Evolutionary conservation across 306 rosid genomes (phyloP).

Genomic region (Lithocarpus polystachyus): DNA sequence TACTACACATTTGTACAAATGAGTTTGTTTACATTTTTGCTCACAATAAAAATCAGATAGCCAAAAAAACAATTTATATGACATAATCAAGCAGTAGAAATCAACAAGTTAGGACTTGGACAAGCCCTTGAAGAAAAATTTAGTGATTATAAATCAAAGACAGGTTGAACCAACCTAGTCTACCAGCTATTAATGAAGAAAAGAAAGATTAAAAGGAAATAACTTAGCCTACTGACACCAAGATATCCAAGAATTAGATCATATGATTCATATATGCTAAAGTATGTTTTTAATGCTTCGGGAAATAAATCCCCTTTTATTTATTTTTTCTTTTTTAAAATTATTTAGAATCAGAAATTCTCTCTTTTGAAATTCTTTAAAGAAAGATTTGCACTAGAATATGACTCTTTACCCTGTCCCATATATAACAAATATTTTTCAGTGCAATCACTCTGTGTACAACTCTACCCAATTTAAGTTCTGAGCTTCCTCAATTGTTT

Average conservation of each 20-base stretch:
- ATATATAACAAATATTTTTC: background rate
- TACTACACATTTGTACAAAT: conserved; percentile 52
- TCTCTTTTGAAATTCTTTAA: no score
- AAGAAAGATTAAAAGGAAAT: background rate
- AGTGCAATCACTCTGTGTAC: background rate
- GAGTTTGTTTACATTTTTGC: conserved; percentile 11
- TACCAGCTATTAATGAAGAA: background rate
- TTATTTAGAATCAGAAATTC: background rate
- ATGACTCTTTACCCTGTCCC: no score
- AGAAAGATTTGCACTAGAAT: no score
- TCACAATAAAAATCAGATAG: conserved; percentile 15
- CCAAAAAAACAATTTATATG: conserved; percentile 10
- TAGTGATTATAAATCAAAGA: background rate
- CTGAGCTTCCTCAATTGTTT: background rate
- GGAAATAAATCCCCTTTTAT: background rate
- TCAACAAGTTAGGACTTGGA: background rate
- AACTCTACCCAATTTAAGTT: background rate
- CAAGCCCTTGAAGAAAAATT: background rate
- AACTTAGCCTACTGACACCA: background rate
- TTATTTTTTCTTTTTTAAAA: background rate
- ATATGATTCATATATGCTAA: background rate
- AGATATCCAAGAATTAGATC: background rate
- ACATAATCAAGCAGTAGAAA: conserved; percentile 1
- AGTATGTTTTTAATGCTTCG: background rate
- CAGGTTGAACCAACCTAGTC: background rate